phyloP scores from a whole-genome alignment of 2,329 filamentous ascomycete species.

The Elsinoe necatrix region DNA sequence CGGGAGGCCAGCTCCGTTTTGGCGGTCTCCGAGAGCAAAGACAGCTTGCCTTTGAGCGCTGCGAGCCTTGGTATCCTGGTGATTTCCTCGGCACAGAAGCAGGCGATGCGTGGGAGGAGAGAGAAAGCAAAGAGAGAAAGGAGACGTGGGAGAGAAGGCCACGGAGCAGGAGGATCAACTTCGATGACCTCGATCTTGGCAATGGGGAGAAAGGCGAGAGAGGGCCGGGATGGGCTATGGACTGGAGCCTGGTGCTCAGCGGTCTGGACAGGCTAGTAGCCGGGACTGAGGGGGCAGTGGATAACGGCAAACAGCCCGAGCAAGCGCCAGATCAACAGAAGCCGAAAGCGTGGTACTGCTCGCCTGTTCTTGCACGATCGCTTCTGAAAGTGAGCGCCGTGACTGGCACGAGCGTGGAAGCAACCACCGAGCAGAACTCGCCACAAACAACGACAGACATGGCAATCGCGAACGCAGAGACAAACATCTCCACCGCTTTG shows the following conservation, averaged over 20 bases:
- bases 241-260: constrained; percentile 49
- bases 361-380: constrained; percentile 28
- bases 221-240: constrained; percentile 68
- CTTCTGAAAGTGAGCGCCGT: constrained; percentile 19
- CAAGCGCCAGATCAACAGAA: constrained; percentile 32
- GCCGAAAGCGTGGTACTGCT: constrained; percentile 31
- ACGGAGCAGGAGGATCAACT: constrained; percentile 71
- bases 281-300: neutral
- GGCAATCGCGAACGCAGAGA: neutral
- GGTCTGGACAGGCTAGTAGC: neutral
- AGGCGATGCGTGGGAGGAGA: constrained; percentile 68
- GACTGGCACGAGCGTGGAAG: neutral
- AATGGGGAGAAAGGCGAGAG: constrained; percentile 69
- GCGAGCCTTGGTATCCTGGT: constrained; percentile 72
- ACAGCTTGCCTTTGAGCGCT: constrained; percentile 74
- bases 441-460: neutral
- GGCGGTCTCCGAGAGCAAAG: constrained; percentile 71
- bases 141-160: constrained; percentile 67
- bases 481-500: constrained; percentile 32
- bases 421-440: neutral
- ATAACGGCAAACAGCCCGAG: constrained; percentile 16
- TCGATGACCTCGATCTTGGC: constrained; percentile 65
- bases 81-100: constrained; percentile 74
- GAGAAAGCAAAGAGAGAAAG: constrained; percentile 52
- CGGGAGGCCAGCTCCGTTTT: constrained; percentile 71